These are phyloP conservation scores for Pichia scutulata DNA, from an alignment of 805 yeast genomes.

Conservation along the genomic window DNA sequence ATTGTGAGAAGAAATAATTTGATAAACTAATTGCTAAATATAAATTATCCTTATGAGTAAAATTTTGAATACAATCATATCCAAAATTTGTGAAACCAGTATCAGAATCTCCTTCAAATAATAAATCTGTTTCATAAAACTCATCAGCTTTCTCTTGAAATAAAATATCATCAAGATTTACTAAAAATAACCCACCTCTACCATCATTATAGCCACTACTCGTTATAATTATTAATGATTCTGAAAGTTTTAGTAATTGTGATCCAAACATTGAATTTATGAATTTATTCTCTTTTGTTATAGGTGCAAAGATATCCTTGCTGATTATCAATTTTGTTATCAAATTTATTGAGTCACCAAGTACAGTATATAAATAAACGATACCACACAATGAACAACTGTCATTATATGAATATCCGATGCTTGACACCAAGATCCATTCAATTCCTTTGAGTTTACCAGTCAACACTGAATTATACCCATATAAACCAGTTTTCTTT, in stretches of 20 bases:
- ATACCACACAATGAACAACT: constrained; percentile 35
- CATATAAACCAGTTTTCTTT: constrained; percentile 22
- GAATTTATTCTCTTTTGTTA: not conserved
- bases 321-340: constrained; percentile 8
- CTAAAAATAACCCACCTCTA: constrained; percentile 40
- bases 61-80: constrained; percentile 23
- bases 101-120: constrained; percentile 19
- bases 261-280: constrained; percentile 18
- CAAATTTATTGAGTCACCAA: not conserved
- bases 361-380: constrained; percentile 23
- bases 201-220: constrained; percentile 29
- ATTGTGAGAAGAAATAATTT: constrained; percentile 4
- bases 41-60: constrained; percentile 12
- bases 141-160: not conserved
- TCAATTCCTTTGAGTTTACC: constrained; percentile 13
- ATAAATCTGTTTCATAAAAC: constrained; percentile 7
- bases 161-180: constrained; percentile 20
- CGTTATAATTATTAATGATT: constrained; percentile 28
- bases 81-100: constrained; percentile 41
- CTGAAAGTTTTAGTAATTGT: constrained; percentile 8
- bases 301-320: not conserved
- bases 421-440: constrained; percentile 27
- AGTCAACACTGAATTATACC: constrained; percentile 20
- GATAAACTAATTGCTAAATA: constrained; percentile 33
- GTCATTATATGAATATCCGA: constrained; percentile 20